Percentiles rank a stretch among this genome's conserved stretches.
Evolutionary conservation across 2,329 filamentous ascomycete species (phyloP).

Genomic region (Cladosporium sphaerospermum): DNA sequence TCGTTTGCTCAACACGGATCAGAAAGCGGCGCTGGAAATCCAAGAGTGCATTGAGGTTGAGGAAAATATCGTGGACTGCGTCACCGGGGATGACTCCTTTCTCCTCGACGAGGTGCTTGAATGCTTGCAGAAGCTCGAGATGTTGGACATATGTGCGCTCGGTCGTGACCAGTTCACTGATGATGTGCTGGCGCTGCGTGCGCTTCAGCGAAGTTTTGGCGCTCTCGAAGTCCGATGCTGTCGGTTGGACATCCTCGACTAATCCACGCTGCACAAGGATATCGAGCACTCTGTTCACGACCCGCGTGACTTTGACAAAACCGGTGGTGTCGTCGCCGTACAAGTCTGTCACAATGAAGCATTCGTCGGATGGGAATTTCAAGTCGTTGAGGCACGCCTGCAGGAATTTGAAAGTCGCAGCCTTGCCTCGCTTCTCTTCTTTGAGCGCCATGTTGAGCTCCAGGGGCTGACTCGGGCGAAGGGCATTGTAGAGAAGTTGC

Average conservation of each 20-base stretch:
- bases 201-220: slow-evolving; percentile 45
- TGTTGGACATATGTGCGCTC: slow-evolving; percentile 98
- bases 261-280: slow-evolving; percentile 72
- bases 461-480: slow-evolving; percentile 64
- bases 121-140: slow-evolving; percentile 82
- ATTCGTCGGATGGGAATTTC: slow-evolving; percentile 70
- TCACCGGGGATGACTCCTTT: slow-evolving; percentile 84
- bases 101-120: slow-evolving; percentile 85
- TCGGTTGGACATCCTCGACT: slow-evolving; percentile 50
- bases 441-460: slow-evolving; percentile 41
- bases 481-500: slow-evolving; percentile 79
- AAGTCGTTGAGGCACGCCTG: slow-evolving; percentile 81
- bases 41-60: slow-evolving; percentile 90
- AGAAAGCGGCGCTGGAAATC: slow-evolving; percentile 94
- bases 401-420: slow-evolving; percentile 86
- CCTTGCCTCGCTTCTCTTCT: slow-evolving; percentile 74
- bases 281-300: slow-evolving; percentile 88
- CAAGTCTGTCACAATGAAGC: slow-evolving; percentile 86
- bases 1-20: slow-evolving; percentile 92
- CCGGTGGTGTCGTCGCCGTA: slow-evolving; percentile 93
- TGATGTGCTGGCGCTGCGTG: slow-evolving; percentile 76
- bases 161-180: slow-evolving; percentile 86
- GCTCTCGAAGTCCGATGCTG: slow-evolving; percentile 51
- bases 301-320: slow-evolving; percentile 92
- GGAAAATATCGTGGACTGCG: slow-evolving; percentile 86